These are phyloP conservation scores for Torulaspora indica DNA, from an alignment of 805 yeast genomes.

Conservation along the genomic window DNA sequence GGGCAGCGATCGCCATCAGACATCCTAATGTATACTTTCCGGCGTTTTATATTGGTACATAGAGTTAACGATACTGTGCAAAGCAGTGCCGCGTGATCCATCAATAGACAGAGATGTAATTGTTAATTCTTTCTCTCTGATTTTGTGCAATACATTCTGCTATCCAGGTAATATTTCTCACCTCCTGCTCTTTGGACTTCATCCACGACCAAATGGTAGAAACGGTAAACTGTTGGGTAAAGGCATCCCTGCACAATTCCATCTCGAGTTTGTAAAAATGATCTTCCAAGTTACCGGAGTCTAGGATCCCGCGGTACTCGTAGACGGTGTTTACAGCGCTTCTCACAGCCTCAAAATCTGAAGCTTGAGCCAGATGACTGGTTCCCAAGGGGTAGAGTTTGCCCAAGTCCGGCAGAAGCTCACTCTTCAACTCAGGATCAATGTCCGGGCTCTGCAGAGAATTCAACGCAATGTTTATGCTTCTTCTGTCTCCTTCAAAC, in stretches of 20 bases:
- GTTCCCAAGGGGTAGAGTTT: slow-evolving; percentile 66
- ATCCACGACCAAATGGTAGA: slow-evolving; percentile 96
- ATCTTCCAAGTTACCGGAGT: slow-evolving; percentile 72
- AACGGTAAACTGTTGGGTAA: slow-evolving; percentile 92
- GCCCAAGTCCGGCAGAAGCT: slow-evolving; percentile 80
- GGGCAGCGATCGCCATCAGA: background rate
- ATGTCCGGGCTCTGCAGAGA: slow-evolving; percentile 50
- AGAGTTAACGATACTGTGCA: background rate
- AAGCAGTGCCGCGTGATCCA: background rate
- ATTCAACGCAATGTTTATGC: slow-evolving; percentile 86
- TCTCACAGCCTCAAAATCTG: slow-evolving; percentile 78
- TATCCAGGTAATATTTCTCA: slow-evolving; percentile 97
- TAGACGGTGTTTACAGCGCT: slow-evolving; percentile 56
- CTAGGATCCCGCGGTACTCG: slow-evolving; percentile 57
- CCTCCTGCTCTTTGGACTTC: slow-evolving; percentile 92
- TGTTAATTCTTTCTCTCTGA: slow-evolving; percentile 89
- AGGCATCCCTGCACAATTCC: slow-evolving; percentile 86
- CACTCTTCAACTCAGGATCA: slow-evolving; percentile 70
- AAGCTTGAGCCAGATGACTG: slow-evolving; percentile 64
- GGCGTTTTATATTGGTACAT: background rate
- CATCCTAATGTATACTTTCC: background rate
- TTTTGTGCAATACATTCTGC: slow-evolving; percentile 99
- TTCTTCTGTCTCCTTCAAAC: slow-evolving; percentile 94
- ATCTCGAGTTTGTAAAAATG: slow-evolving; percentile 90
- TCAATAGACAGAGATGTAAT: slow-evolving; percentile 82